These are phyloP conservation scores for Ceratocystiopsis brevicomis DNA, from an alignment of 2,329 filamentous ascomycete species.

Conservation along the genomic window DNA sequence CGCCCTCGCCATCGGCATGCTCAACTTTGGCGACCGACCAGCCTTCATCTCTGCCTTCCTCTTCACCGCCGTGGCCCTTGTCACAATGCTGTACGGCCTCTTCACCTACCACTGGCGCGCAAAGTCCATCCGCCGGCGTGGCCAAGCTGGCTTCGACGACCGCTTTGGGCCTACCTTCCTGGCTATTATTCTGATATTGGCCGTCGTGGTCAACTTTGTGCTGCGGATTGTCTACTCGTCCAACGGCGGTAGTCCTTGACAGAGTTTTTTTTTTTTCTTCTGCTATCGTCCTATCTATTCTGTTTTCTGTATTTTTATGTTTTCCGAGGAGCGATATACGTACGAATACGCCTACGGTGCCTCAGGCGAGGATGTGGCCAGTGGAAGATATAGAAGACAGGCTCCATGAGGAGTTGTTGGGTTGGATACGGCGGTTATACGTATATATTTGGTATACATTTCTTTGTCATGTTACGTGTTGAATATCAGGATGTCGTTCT, in stretches of 20 bases:
- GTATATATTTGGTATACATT: too few relatives aligned
- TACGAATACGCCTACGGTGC: too few relatives aligned
- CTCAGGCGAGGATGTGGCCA: too few relatives aligned
- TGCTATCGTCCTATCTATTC: background rate
- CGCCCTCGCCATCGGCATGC: constrained; percentile 84
- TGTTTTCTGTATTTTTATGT: background rate
- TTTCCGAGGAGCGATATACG: too few relatives aligned
- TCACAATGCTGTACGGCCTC: constrained; percentile 86
- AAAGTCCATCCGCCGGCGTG: constrained; percentile 73
- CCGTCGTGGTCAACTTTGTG: constrained; percentile 92
- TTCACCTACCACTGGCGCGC: constrained; percentile 95
- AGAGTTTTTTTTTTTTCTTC: background rate
- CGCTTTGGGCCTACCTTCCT: constrained; percentile 82
- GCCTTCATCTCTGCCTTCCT: constrained; percentile 86
- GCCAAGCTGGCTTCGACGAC: constrained; percentile 93
- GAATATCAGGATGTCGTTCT: too few relatives aligned
- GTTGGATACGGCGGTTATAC: too few relatives aligned
- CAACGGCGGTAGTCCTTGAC: constrained; percentile 3
- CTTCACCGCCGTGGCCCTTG: constrained; percentile 87
- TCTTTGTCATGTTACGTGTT: too few relatives aligned
- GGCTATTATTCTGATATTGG: constrained; percentile 66
- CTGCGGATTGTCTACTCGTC: constrained; percentile 42
- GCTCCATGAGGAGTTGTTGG: too few relatives aligned
- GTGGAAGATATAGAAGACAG: too few relatives aligned
- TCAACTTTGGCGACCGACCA: constrained; percentile 92